phyloP scores from a whole-genome alignment of 2,329 filamentous ascomycete species.

The Trichoderma harzianum region DNA sequence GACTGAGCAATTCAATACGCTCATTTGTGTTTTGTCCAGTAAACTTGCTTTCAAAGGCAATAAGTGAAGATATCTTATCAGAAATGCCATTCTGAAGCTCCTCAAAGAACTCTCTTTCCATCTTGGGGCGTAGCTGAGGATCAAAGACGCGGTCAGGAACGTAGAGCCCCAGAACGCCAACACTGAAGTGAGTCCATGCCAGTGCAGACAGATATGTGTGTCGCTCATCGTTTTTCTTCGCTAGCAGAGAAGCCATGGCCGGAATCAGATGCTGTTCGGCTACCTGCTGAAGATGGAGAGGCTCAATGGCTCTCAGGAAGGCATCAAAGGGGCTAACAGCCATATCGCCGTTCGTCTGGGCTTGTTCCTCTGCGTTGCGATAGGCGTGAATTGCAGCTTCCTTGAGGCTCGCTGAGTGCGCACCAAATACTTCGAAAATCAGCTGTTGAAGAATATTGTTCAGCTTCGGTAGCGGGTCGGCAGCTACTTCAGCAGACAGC shows the following conservation, averaged over 20 bases:
- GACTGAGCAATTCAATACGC: constrained; percentile 59
- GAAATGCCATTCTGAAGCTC: constrained; percentile 55
- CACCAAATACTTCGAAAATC: constrained; percentile 40
- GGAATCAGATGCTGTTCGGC: constrained; percentile 44
- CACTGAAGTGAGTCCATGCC: constrained; percentile 73
- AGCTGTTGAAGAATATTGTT: constrained; percentile 47
- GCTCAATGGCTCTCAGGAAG: constrained; percentile 28
- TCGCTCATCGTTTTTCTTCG: constrained; percentile 21
- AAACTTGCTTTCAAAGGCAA: constrained; percentile 62
- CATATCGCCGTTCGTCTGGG: neutral
- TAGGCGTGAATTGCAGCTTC: constrained; percentile 28
- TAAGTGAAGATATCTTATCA: constrained; percentile 57
- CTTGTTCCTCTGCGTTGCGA: constrained; percentile 25
- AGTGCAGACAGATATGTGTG: constrained; percentile 41
- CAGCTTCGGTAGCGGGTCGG: constrained; percentile 49
- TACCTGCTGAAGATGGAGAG: constrained; percentile 37
- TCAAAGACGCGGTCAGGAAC: constrained; percentile 86
- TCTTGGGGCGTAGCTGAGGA: constrained; percentile 62
- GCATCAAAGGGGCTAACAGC: constrained; percentile 22
- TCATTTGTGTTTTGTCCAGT: constrained; percentile 67
- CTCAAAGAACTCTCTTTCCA: constrained; percentile 60
- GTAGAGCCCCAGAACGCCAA: constrained; percentile 73
- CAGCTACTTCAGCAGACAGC: constrained; percentile 47
- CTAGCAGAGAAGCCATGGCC: constrained; percentile 42
- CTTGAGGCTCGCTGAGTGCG: constrained; percentile 36